Evolutionary conservation across 495 filamentous ascomycete genomes (phyloP), one percentile per base, ranked within the genome.

Genomic region (Amphirosellinia nigrospora): DNA sequence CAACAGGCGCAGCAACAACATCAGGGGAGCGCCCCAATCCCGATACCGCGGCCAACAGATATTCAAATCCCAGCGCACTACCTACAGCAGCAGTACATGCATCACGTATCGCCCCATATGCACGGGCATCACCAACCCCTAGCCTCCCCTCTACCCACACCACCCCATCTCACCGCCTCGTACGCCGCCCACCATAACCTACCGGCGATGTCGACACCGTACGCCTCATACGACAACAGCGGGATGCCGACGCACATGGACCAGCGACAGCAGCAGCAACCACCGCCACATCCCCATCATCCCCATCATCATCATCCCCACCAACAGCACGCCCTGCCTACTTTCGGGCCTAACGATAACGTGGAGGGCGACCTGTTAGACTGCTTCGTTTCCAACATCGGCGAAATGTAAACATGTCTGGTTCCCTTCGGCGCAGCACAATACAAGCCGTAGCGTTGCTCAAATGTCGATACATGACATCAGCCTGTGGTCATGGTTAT

Each of bases 381-480:
- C 36, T 69, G 67, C 28, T 69, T 69, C 46, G 67, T 61, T n/a
- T 43, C 56, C 26, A 69, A 64, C 67, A 69, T 69, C 45, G 15
- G 38, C 16, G 67, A 69, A 4, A 69, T 69, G 39, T 69, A 64
- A 53, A n/a, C 34, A 28, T 7, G 1, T 30, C 21, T 36, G 21
- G 10, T 61, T 61, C 11, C n/a, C 16, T 63, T 26, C n/a, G 39
- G 13, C 48, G 15, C 13, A 30, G 26, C 13, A 30, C 30, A 28
- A 4, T 53, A 4, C 9, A 16, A 30, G 50, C 26, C 50, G 26
- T 19, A 15, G 30, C 50, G 26, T 30, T 9, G 23, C 1, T 53
- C 16, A 5, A 26, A 53, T 16, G 50, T 53, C 16, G 13, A 23
- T 5, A 16, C 23, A 52, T 52, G 23, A 23, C 21, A 11, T 52